Evolutionary conservation across 768 basidiomycete species (phyloP), one percentile per base, ranked within the genome.

Genomic region (Pisolithus marmoratus): DNA sequence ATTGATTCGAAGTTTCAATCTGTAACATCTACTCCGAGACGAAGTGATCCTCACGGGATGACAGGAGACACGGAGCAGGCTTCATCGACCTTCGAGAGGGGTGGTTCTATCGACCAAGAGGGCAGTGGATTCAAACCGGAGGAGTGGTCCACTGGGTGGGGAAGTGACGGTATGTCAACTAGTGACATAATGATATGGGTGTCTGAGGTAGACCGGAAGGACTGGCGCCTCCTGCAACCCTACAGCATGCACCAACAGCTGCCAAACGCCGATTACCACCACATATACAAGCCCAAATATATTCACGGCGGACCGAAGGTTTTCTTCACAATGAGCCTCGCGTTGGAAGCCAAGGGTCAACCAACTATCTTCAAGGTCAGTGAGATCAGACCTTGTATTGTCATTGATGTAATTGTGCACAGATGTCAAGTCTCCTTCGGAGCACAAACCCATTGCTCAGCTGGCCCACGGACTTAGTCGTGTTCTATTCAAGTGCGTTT

Each of bases 401-500:
- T 26, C 3, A 17, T n/a, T 8, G 17, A 15, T 29, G 15, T 45
- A 26, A 45, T 27, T 8, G 4, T 27, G 11, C 48, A 20, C 58
- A 84, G 81, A 83, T 55, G 54, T 82, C 15, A 50, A 63, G 11
- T 71, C 78, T 3, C 65, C 69, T 6, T 67, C 70, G 1, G 61
- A 73, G 26, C 77, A 82, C 22, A 72, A 75, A 31, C 80, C 81
- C 7, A 74, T 93, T 20, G 80, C 88, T 1, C 72, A 63, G 3
- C 76, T 94, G 5, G 73, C 82, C 0, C 85, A 86, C 56, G 79
- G 80, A 11, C 71, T 93, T 6, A 80, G 84, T 38, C 75, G 85
- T 4, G 85, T 85, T 0, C 69, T 92, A 36, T 89, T 89, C 75
- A 90, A 84, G 87, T 89, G 61, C 46, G 81, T 74, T 6, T 15